Base-by-base conservation (phyloP, 2,329 filamentous ascomycete genomes). In the Clonostachys rosea region DNA sequence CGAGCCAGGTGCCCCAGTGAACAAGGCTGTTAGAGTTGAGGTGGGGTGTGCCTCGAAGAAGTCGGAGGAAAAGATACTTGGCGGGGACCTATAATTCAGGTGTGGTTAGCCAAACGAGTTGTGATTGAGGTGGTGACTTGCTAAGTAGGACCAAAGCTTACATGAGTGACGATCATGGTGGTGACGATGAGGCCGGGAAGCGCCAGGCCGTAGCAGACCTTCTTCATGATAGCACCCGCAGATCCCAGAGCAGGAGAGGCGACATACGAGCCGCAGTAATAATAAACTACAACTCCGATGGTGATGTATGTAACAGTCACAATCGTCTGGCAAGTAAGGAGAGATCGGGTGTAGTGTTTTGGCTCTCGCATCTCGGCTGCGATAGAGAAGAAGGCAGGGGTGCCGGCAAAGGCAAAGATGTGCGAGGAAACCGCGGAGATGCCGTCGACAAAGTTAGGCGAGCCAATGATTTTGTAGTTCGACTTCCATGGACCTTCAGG, bases 181-280 rank as follows among this genome's bases (percentile, higher is more conserved):
- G 56, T 59, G 33, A 59, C 59, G 14, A 61, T 43, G 8, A 64
- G 52, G 3, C 62, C 62, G 1, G 59, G 61, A 5, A 65, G 54
- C 13, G 61, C 59, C 13, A 65, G 50, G 11, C 71, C 73, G 47
- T 74, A 76, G 42, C 61, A 62, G n/a, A 74, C 56, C 50, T 67
- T 73, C 60, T 75, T 75, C 45, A 72, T 59, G 0, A 55, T 43
- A 0, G 40, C 4, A 1, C 73, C 73, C 1, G 70, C 73, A 24
- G 70, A 73, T 2, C 71, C 73, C 7, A 76, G 62, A 3, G 71
- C 71, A 1, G 73, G 73, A 0, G 70, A 74, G 1, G 71, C 65
- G 5, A 76, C 69, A 46, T 65, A 71, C 0, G 66, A 68, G 1
- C 73, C 73, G 50, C 69, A 73, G 52, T 59, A 75, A 49, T 66